Evolutionary conservation across 257 asterid species (phyloP).

Genomic region (Capsicum baccatum): DNA sequence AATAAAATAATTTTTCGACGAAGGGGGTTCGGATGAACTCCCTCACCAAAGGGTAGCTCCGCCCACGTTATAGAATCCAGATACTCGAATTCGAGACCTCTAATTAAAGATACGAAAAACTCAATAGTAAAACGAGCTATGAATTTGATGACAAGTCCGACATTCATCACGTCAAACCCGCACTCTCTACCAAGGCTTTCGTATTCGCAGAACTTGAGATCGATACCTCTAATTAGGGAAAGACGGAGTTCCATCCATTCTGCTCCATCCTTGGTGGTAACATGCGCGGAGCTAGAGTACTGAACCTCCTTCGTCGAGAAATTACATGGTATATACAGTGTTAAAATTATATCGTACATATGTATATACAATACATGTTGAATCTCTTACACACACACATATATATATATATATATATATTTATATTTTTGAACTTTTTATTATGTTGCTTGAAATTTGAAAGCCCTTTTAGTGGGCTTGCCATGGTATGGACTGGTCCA

Average conservation of each 20-base stretch:
- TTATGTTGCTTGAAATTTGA: not conserved
- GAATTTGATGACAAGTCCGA: not conserved
- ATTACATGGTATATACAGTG: not conserved
- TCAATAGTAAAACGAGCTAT: not conserved
- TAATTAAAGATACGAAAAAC: not conserved
- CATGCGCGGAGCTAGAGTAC: not conserved
- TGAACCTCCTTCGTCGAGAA: not conserved
- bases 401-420: not conserved
- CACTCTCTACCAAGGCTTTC: too few relatives aligned
- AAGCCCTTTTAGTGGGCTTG: not conserved
- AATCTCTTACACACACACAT: too few relatives aligned
- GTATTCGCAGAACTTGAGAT: not conserved
- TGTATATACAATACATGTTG: not conserved
- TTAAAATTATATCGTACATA: not conserved
- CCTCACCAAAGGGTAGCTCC: too few relatives aligned
- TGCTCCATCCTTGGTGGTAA: not conserved
- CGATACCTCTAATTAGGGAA: not conserved
- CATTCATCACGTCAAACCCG: not conserved
- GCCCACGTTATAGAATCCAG: not conserved
- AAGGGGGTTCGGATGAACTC: too few relatives aligned
- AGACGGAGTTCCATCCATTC: not conserved
- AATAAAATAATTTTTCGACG: too few relatives aligned
- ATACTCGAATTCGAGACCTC: not conserved
- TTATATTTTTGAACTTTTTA: not conserved
- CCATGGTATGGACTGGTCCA: not conserved